Base-by-base conservation (phyloP, 768 basidiomycete genomes). In the Hygrophoropsis aurantiaca region DNA sequence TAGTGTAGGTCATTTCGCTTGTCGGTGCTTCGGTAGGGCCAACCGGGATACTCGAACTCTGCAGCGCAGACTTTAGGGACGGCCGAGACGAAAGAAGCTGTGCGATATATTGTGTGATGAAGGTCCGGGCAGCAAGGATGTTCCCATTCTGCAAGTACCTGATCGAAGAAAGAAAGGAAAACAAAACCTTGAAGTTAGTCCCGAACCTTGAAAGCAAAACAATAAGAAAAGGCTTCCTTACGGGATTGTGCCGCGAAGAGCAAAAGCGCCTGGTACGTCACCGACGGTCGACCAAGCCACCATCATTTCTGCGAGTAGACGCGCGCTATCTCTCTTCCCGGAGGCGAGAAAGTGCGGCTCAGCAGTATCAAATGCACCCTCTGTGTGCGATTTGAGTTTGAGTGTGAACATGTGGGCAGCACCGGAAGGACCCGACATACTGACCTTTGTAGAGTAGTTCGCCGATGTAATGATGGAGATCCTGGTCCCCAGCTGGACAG, bases 111-210 rank as follows among this genome's bases (percentile, higher is more conserved):
- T 84, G 80, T n/a, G 77, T 73, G 62, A 95, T 84, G 74, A 97
- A 97, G n/a, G 87, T 82, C n/a, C 83, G 82, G 3, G 95, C 90
- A 4, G 90, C 90, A n/a, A 92, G 81, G 59, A 99, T 86, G 53
- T 93, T 93, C 13, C 91, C 90, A 44, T 92, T 90, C 51, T 79
- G 79, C 19, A 94, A 73, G 58, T 89, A 90, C 47, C 88, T 90
- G 16, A 27, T 33, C 40, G 25, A 44, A 37, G n/a, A n/a, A n/a
- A n/a, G n/a, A n/a, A n/a, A n/a, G n/a, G n/a, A n/a, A n/a, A n/a
- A n/a, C n/a, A 47, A 23, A 40, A 20, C 18, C 20, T 61, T 11
- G 13, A 30, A 52, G 36, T 32, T 13, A n/a, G 16, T 16, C 20
- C 23, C 32, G 21, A 44, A 46, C 33, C 51, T 13, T 23, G 44